These are phyloP conservation scores for Arachis hypogaea DNA, from an alignment of 306 rosid species.

Conservation along the genomic window DNA sequence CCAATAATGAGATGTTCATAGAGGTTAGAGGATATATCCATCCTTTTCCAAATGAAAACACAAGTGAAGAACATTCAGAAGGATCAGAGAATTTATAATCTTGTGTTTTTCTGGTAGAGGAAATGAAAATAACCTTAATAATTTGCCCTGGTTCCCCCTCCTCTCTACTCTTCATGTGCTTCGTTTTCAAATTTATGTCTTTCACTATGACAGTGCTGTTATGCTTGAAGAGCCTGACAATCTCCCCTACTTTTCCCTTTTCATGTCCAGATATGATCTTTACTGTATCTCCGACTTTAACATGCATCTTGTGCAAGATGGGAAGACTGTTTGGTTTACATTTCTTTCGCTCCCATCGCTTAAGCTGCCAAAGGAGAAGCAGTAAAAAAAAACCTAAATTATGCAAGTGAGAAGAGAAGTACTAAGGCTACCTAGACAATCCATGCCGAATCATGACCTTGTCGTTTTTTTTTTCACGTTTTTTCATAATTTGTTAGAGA, in stretches of 20 bases:
- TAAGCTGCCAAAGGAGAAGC: constrained; percentile 60
- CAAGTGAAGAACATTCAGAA: constrained; percentile 17
- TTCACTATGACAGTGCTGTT: constrained; percentile 73
- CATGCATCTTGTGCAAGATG: constrained; percentile 84
- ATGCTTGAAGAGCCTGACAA: constrained; percentile 69
- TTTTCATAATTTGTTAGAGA: constrained; percentile 17
- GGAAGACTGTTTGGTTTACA: constrained; percentile 97
- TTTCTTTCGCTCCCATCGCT: constrained; percentile 89
- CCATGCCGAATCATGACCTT: not conserved
- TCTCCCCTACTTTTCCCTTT: constrained; percentile 87
- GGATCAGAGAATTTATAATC: constrained; percentile 10
- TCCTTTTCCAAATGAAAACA: no score
- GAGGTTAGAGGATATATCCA: no score
- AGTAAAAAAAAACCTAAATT: not conserved
- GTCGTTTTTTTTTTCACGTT: not conserved
- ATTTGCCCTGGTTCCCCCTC: constrained; percentile 93
- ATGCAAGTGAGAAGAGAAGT: constrained; percentile 14
- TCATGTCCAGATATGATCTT: constrained; percentile 88
- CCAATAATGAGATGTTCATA: not conserved
- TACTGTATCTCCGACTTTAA: constrained; percentile 88
- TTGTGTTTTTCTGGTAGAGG: constrained; percentile 30
- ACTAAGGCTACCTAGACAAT: not conserved
- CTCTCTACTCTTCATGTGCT: constrained; percentile 84
- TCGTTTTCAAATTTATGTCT: constrained; percentile 86
- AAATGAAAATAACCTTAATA: constrained; percentile 60